These are phyloP conservation scores for Xerocomus nothofagi DNA, from an alignment of 1,284 basidiomycete species.

Conservation along the genomic window DNA sequence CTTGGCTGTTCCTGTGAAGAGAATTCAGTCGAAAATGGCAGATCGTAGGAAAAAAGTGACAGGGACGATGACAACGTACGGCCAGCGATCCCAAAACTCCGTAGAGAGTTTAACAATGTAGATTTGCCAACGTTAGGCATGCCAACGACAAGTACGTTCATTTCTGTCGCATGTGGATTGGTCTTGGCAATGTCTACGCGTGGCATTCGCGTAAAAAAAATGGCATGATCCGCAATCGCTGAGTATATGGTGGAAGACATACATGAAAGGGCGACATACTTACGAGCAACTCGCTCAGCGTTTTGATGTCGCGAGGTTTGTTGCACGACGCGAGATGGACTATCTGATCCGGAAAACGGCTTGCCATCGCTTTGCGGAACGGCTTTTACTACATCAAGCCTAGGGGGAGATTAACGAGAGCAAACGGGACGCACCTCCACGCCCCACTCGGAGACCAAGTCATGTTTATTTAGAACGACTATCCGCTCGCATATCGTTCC, in stretches of 20 bases:
- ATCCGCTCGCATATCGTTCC: constrained; percentile 72
- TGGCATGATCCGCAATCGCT: background rate
- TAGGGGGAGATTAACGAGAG: constrained; percentile 6
- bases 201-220: background rate
- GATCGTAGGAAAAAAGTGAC: background rate
- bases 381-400: constrained; percentile 46
- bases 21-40: constrained; percentile 3
- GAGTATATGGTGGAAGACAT: constrained; percentile 1
- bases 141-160: constrained; percentile 89
- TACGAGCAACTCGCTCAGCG: constrained; percentile 64
- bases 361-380: constrained; percentile 65
- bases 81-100: constrained; percentile 84
- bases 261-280: constrained; percentile 50
- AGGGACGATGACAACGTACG: constrained; percentile 51
- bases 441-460: constrained; percentile 84
- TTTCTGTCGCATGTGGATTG: constrained; percentile 66
- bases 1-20: constrained; percentile 62
- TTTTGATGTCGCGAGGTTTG: constrained; percentile 59
- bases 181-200: constrained; percentile 64
- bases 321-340: constrained; percentile 73
- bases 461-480: constrained; percentile 92
- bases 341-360: constrained; percentile 65
- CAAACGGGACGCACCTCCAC: constrained; percentile 61
- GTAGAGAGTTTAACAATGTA: constrained; percentile 88
- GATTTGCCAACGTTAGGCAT: constrained; percentile 99